A percentile compares a stretch with the other conserved stretches of the same genome.
These are phyloP conservation scores for Dittrichia graveolens DNA, from an alignment of 129 eudicot species.

Conservation along the genomic window DNA sequence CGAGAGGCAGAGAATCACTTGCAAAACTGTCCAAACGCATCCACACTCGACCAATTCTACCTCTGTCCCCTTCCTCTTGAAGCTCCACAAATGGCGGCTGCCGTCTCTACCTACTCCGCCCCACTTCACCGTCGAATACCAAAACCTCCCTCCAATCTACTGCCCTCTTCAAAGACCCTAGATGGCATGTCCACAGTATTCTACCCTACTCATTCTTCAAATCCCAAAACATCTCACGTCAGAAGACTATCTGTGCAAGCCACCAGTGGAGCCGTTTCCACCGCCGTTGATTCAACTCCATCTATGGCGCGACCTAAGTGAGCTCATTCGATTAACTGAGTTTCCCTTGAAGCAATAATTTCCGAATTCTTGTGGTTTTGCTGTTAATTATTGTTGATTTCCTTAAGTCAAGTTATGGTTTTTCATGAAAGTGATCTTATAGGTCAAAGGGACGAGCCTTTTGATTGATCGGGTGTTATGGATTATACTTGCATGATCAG, in stretches of 20 bases:
- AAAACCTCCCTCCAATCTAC: slow-evolving; percentile 15
- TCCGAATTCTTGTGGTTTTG: background rate
- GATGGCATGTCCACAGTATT: slow-evolving; percentile 1
- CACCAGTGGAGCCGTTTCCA: slow-evolving; percentile 27
- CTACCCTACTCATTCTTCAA: slow-evolving; percentile 15
- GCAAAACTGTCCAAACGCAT: no score
- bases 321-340: background rate
- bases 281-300: slow-evolving; percentile 38
- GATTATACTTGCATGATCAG: background rate
- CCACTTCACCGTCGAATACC: slow-evolving; percentile 22
- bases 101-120: slow-evolving; percentile 39
- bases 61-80: background rate
- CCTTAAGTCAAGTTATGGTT: background rate
- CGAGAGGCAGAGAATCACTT: no score
- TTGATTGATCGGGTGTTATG: background rate
- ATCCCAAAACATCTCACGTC: slow-evolving; percentile 19
- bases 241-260: slow-evolving; percentile 38
- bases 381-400: background rate
- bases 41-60: background rate
- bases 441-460: background rate
- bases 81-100: slow-evolving; percentile 42
- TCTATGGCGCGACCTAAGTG: slow-evolving; percentile 42
- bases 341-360: background rate
- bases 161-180: slow-evolving; percentile 20
- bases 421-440: background rate